A percentile compares a stretch with the other conserved stretches of the same genome.
phyloP scores from a whole-genome alignment of 2,329 filamentous ascomycete genomes.

The Cucurbitaria berberidis region DNA sequence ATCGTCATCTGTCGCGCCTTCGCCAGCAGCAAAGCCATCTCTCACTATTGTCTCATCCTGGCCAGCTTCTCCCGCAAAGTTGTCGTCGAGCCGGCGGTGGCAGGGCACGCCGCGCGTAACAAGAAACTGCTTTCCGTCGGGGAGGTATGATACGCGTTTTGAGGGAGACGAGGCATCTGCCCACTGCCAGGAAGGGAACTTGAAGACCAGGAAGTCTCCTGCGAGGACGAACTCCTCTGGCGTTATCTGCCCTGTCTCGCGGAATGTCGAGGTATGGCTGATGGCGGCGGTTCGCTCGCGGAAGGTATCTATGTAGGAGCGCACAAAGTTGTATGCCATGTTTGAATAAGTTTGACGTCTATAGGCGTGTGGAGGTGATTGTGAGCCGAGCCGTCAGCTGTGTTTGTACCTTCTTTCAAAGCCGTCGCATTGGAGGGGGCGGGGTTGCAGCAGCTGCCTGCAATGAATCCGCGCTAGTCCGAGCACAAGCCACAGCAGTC shows the following conservation, averaged over 20 bases:
- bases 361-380: neutral
- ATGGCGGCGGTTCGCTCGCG: constrained; percentile 91
- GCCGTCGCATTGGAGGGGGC: constrained; percentile 13
- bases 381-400: constrained; percentile 1
- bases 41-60: constrained; percentile 85
- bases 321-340: constrained; percentile 81
- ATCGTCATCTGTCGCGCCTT: constrained; percentile 68
- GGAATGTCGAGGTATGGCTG: constrained; percentile 89
- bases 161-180: constrained; percentile 81
- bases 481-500: constrained; percentile 5
- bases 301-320: constrained; percentile 89
- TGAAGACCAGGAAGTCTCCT: constrained; percentile 97
- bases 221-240: constrained; percentile 96
- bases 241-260: constrained; percentile 91
- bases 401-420: constrained; percentile 1
- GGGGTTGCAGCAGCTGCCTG: constrained; percentile 11
- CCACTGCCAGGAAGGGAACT: constrained; percentile 99
- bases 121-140: constrained; percentile 90
- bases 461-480: constrained; percentile 1
- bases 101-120: constrained; percentile 95
- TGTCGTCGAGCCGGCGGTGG: constrained; percentile 86
- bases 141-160: constrained; percentile 81
- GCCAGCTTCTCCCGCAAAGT: constrained; percentile 87
- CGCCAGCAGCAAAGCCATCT: constrained; percentile 68
- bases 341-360: constrained; percentile 3